Percentiles rank a stretch among this genome's conserved stretches.
Evolutionary conservation across 2,329 filamentous ascomycete species (phyloP).

Genomic region (Incumbomyces delicatus): DNA sequence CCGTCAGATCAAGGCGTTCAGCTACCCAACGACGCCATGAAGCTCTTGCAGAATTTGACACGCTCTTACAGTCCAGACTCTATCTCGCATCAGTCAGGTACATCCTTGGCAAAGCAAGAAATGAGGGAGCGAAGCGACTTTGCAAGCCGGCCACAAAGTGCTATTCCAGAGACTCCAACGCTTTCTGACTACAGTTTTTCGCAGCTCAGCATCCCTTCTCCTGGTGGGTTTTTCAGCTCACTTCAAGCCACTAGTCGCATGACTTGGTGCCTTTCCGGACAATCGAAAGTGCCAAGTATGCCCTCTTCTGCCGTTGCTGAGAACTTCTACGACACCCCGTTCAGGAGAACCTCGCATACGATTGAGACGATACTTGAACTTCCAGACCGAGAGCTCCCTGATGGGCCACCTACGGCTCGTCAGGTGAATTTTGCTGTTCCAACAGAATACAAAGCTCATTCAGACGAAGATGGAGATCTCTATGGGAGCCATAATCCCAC

Average conservation of each 20-base stretch:
- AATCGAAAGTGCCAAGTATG: conserved; percentile 34
- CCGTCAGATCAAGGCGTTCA: conserved; percentile 48
- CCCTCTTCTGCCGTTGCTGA: conserved; percentile 88
- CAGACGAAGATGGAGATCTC: conserved; percentile 16
- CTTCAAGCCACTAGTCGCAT: conserved; percentile 65
- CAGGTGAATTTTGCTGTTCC: conserved; percentile 21
- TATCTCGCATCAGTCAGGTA: conserved; percentile 29
- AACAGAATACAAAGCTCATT: conserved; percentile 2
- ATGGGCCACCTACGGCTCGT: conserved; percentile 57
- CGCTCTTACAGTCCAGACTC: conserved; percentile 37
- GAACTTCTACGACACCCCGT: conserved; percentile 79
- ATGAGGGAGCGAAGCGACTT: conserved; percentile 52
- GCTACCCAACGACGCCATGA: conserved; percentile 70
- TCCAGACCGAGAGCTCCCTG: conserved; percentile 35
- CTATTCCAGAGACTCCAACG: conserved; percentile 38
- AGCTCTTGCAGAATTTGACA: conserved; percentile 66
- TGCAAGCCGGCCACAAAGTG: conserved; percentile 37
- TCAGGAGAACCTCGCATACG: conserved; percentile 41
- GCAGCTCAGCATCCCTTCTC: conserved; percentile 78
- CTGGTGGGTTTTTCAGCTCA: conserved; percentile 82
- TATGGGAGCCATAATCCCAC: conserved; percentile 13
- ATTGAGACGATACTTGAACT: conserved; percentile 61
- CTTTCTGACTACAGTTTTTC: conserved; percentile 63
- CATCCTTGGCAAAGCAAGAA: conserved; percentile 30
- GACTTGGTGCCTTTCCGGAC: conserved; percentile 58